These are phyloP conservation scores for Moniliophthora roreri DNA, from an alignment of 1,284 basidiomycete species.

Conservation along the genomic window DNA sequence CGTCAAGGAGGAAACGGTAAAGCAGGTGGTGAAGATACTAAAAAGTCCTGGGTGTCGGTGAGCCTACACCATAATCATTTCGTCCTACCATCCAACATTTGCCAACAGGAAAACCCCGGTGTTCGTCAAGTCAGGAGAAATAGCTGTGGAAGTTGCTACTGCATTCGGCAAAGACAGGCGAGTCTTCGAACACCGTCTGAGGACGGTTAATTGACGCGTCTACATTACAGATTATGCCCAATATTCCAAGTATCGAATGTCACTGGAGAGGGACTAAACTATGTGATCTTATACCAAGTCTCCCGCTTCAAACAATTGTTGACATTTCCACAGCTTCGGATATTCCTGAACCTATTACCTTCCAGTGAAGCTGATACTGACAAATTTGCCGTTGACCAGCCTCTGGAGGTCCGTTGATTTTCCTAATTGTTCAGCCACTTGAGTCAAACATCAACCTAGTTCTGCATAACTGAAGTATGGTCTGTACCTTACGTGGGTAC, in stretches of 20 bases:
- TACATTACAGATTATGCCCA: constrained; percentile 73
- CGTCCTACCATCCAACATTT: neutral
- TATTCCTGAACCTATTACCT: constrained; percentile 84
- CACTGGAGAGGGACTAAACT: constrained; percentile 87
- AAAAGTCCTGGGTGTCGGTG: constrained; percentile 91
- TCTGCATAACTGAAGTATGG: constrained; percentile 83
- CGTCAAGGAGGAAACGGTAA: constrained; percentile 86
- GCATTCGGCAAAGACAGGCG: constrained; percentile 72
- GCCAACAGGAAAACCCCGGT: constrained; percentile 67
- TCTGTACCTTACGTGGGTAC: constrained; percentile 95
- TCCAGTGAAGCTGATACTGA: constrained; percentile 81
- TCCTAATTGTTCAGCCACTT: neutral
- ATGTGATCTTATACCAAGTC: constrained; percentile 40
- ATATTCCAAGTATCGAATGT: constrained; percentile 96
- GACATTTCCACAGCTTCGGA: constrained; percentile 55
- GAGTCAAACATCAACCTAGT: constrained; percentile 39
- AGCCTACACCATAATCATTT: constrained; percentile 20
- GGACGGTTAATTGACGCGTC: neutral
- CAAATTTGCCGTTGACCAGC: constrained; percentile 82
- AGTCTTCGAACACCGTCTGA: constrained; percentile 15
- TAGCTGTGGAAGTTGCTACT: constrained; percentile 76
- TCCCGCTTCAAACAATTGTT: constrained; percentile 9
- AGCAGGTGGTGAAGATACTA: constrained; percentile 92
- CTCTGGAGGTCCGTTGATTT: constrained; percentile 68
- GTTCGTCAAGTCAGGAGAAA: constrained; percentile 74